Base-by-base conservation (phyloP, 2,329 filamentous ascomycete genomes). In the Fusarium nodosum region DNA sequence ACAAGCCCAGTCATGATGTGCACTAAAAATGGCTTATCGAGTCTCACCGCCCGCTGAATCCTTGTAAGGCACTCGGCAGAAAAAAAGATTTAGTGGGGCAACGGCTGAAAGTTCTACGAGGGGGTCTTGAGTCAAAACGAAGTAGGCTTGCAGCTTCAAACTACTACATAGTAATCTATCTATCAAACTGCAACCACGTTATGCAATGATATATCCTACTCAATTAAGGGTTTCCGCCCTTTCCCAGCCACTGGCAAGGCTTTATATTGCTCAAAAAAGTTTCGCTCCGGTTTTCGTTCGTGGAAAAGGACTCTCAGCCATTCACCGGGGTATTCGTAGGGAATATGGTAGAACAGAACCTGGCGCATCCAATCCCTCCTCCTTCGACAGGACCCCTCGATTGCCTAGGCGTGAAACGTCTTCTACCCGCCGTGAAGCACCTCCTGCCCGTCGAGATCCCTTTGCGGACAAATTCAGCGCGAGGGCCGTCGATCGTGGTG, bases 241-340 rank as follows among this genome's bases (percentile, higher is more conserved):
- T 22, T 68, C 53, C 10, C 56, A 65, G 38, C 68, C 72, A 8
- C 47, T 75, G n/a, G 44, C 60, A 20, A 48, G 36, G 18, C 38
- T 51, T n/a, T 33, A 69, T 34, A 33, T 48, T 6, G 24, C 50
- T 34, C 50, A 54, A 24, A 55, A 51, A 42, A 51, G 22, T 33
- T 66, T 62, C n/a, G 61, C 69, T 26, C 72, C 68, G 26, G 42
- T 71, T 7, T 56, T 65, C 18, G 66, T 71, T 41, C 79, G 78
- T 42, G 33, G 72, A 24, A 74, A 78, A 30, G 79, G 76, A 42
- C 84, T 93, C 63, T 91, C 90, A 12, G 91, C 90, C 44, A 93
- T 94, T 74, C 87, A 89, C 69, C 83, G 86, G 46, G 91, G 91
- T 16, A 82, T 93, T 56, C 48, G 48, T 30, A 52, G 34, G 18